Evolutionary conservation across 2,329 filamentous ascomycete genomes (phyloP).

Genomic region (Penicillium concentricum): DNA sequence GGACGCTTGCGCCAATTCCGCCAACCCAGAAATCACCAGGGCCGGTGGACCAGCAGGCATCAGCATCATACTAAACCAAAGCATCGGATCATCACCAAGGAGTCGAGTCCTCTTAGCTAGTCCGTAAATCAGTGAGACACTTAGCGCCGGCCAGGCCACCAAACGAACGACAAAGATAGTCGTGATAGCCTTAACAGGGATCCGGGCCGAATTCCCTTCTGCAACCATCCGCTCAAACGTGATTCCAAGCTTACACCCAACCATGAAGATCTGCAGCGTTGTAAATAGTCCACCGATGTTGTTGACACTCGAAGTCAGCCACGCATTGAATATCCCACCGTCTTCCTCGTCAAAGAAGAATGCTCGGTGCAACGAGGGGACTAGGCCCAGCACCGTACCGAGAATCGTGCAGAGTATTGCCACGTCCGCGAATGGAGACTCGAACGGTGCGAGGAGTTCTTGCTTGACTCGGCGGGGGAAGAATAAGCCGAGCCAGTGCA

Average conservation of each 20-base stretch:
- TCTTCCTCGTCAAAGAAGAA: slow-evolving; percentile 60
- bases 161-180: slow-evolving; percentile 49
- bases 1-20: slow-evolving; percentile 41
- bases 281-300: slow-evolving; percentile 66
- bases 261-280: slow-evolving; percentile 63
- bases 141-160: slow-evolving; percentile 59
- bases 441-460: slow-evolving; percentile 38
- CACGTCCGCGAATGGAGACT: slow-evolving; percentile 59
- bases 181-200: slow-evolving; percentile 44
- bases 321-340: slow-evolving; percentile 65
- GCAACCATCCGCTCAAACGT: slow-evolving; percentile 51
- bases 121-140: slow-evolving; percentile 55
- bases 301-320: slow-evolving; percentile 61
- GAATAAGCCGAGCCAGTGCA: slow-evolving; percentile 30
- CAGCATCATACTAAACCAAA: slow-evolving; percentile 65
- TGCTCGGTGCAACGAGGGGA: slow-evolving; percentile 57
- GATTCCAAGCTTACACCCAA: slow-evolving; percentile 63
- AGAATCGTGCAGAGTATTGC: slow-evolving; percentile 60
- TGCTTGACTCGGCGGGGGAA: slow-evolving; percentile 36
- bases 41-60: slow-evolving; percentile 50
- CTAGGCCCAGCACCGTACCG: slow-evolving; percentile 57
- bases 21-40: slow-evolving; percentile 45
- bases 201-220: slow-evolving; percentile 34
- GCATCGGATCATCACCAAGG: slow-evolving; percentile 58
- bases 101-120: slow-evolving; percentile 53